Conservation (phyloP, 225 moss, liverwort and hornwort species). For the Physcomitrium patens region DNA sequence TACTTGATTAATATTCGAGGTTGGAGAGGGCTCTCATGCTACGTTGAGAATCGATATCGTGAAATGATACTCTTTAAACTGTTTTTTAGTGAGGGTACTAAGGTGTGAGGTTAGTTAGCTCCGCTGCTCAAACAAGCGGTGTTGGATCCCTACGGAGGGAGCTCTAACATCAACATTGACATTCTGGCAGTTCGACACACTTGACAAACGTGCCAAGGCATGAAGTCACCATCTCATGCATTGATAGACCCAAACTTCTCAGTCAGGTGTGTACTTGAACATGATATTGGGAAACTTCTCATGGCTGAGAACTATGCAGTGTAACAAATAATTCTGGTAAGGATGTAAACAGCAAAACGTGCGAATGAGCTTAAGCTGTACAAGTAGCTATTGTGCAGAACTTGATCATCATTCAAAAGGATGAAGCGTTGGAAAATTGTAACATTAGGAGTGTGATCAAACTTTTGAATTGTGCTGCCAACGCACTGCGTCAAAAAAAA, state of each 20-base stretch:
- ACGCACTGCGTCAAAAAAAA: too few species aligned
- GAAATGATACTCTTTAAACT: too few species aligned
- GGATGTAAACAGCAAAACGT: not conserved
- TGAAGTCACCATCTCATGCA: conserved; percentile 89
- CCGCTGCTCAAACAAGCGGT: not conserved
- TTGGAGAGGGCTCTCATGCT: conserved; percentile 13
- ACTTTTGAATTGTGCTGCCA: conserved; percentile 8
- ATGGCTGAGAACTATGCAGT: not conserved
- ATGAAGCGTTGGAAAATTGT: not conserved
- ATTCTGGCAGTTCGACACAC: conserved; percentile 50
- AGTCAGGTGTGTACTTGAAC: conserved; percentile 73
- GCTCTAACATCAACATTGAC: conserved; percentile 32
- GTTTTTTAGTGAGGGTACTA: not conserved
- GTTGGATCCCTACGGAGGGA: conserved; percentile 22
- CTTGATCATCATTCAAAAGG: not conserved
- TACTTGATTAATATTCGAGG: not conserved
- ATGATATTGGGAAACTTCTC: conserved; percentile 9
- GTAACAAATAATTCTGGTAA: conserved; percentile 17
- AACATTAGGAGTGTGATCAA: conserved; percentile 9
- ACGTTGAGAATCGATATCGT: not conserved
- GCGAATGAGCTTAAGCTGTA: not conserved
- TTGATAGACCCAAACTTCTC: conserved; percentile 98
- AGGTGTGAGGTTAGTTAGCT: not conserved
- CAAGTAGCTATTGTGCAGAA: conserved; percentile 11
- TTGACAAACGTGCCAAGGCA: conserved; percentile 85